Conservation (phyloP, 495 filamentous ascomycete species). For the Penicillium turbatum region DNA sequence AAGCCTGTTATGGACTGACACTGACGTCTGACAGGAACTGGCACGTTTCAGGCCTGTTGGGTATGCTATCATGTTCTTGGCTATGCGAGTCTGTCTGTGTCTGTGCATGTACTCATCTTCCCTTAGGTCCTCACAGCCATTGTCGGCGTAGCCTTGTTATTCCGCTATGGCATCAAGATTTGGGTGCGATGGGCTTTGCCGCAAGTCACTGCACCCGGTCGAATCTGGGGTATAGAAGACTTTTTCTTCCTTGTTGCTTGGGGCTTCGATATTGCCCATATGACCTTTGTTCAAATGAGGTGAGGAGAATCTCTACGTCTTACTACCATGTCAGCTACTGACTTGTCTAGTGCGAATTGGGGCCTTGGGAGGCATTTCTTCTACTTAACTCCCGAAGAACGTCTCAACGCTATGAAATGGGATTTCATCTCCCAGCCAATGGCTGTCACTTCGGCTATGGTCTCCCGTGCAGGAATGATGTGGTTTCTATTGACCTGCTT, state of each 20-base stretch:
- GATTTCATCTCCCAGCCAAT: conserved; percentile 34
- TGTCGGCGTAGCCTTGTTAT: conserved; percentile 27
- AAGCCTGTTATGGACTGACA: background rate
- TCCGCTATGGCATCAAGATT: conserved; percentile 31
- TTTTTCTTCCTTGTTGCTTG: conserved; percentile 30
- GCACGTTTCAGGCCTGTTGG: conserved; percentile 29
- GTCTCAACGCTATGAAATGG: conserved; percentile 25
- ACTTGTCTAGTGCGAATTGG: conserved; percentile 22
- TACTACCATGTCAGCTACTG: background rate
- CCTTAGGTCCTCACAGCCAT: conserved; percentile 29
- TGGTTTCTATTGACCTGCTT: conserved; percentile 39
- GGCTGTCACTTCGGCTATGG: conserved; percentile 45
- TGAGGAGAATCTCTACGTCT: background rate
- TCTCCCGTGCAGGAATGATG: conserved; percentile 39
- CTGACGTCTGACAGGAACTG: conserved; percentile 20
- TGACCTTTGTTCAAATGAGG: conserved; percentile 31
- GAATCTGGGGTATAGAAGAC: conserved; percentile 37
- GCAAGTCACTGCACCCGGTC: conserved; percentile 28
- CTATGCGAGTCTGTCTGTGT: no score
- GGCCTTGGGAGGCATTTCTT: conserved; percentile 35
- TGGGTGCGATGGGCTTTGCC: conserved; percentile 37
- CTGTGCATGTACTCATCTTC: background rate
- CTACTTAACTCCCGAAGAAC: conserved; percentile 21
- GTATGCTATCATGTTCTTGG: conserved; percentile 13
- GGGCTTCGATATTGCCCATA: conserved; percentile 32